Evolutionary conservation across 148 eudicot species (phyloP).

Genomic region (Fagopyrum homotropicum): DNA sequence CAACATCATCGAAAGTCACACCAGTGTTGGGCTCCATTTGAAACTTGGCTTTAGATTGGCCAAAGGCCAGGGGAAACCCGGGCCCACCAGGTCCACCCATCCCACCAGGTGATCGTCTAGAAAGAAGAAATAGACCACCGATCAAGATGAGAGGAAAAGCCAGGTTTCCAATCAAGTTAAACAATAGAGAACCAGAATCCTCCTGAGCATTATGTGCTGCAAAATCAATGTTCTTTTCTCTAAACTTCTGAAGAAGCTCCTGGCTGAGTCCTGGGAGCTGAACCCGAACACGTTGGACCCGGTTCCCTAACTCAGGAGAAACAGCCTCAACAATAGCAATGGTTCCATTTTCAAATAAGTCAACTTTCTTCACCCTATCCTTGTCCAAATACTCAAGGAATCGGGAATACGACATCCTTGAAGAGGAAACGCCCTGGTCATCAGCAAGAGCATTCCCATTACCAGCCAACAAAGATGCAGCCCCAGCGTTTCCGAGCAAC

Average conservation of each 20-base stretch:
- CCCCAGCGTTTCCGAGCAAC: conserved; percentile 71
- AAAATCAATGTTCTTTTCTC: conserved; percentile 94
- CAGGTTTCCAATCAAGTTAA: conserved; percentile 86
- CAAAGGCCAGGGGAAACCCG: conserved; percentile 73
- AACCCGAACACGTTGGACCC: conserved; percentile 92
- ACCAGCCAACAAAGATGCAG: conserved; percentile 43
- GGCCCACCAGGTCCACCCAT: conserved; percentile 99
- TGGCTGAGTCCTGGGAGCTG: conserved; percentile 99
- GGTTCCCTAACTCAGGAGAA: conserved; percentile 93
- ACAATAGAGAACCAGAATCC: conserved; percentile 78
- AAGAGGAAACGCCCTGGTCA: conserved; percentile 93
- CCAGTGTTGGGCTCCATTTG: conserved; percentile 99
- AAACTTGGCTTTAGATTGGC: conserved; percentile 96
- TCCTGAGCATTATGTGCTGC: conserved; percentile 98
- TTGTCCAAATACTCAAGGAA: conserved; percentile 94
- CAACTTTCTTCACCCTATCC: conserved; percentile 84
- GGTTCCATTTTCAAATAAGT: conserved; percentile 92
- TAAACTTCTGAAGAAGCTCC: conserved; percentile 93
- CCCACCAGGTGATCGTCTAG: conserved; percentile 81
- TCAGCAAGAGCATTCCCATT: conserved; percentile 73
- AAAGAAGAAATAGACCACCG: conserved; percentile 93
- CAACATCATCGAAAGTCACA: conserved; percentile 95
- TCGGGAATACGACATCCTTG: conserved; percentile 97
- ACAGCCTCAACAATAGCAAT: conserved; percentile 95
- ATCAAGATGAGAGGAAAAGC: conserved; percentile 85